Evolutionary conservation across 257 asterid genomes (phyloP).

Genomic region (Cordia subcordata): DNA sequence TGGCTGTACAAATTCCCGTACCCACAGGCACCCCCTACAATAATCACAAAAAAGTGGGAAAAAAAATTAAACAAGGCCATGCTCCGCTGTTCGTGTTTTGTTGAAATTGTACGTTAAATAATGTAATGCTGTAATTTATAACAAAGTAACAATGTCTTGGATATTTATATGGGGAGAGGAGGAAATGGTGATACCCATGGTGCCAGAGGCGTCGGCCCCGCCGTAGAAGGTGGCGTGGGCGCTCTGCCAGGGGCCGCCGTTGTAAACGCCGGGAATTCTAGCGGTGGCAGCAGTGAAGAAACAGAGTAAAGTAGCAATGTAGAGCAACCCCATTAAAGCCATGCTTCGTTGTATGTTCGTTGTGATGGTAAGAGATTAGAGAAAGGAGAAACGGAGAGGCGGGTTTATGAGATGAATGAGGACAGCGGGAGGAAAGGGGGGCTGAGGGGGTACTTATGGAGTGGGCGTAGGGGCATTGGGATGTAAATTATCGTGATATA

Average conservation of each 20-base stretch:
- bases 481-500: too few relatives aligned
- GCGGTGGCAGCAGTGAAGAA: constrained; percentile 28
- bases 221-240: constrained; percentile 96
- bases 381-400: constrained; percentile 20
- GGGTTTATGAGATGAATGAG: constrained; percentile 20
- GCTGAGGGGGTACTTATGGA: constrained; percentile 54
- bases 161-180: neutral
- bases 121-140: too few relatives aligned
- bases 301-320: constrained; percentile 37
- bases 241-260: constrained; percentile 56
- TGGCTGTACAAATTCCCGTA: constrained; percentile 82
- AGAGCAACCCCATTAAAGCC: constrained; percentile 20
- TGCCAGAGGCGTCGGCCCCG: constrained; percentile 90
- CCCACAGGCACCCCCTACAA: constrained; percentile 68
- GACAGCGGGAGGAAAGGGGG: constrained; percentile 35
- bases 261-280: constrained; percentile 55
- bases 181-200: constrained; percentile 57
- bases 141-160: too few relatives aligned
- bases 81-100: neutral
- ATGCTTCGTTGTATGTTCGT: neutral
- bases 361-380: neutral
- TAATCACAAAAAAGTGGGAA: neutral
- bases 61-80: neutral
- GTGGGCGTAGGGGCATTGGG: constrained; percentile 12
- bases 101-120: too few relatives aligned